A percentile compares a stretch with the other conserved stretches of the same genome.
These are phyloP conservation scores for Citrus trifoliata DNA, from an alignment of 345 rosid species.

Conservation along the genomic window DNA sequence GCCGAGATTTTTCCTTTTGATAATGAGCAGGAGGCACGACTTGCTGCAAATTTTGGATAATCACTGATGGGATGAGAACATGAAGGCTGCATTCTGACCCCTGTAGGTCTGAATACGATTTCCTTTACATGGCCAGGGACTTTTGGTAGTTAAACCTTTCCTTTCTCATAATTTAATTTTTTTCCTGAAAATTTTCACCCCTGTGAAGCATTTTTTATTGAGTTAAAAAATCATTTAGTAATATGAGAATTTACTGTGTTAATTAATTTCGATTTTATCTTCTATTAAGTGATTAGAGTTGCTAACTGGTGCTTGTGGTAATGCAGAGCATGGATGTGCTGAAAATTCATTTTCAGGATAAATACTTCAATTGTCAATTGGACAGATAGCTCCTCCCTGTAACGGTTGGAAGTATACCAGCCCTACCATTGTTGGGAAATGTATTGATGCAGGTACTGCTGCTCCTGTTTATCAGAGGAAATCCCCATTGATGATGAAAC, in stretches of 20 bases:
- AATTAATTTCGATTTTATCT: too few species aligned
- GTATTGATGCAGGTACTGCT: too few species aligned
- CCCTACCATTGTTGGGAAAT: too few species aligned
- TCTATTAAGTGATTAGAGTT: too few species aligned
- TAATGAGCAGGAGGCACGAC: conserved; percentile 27
- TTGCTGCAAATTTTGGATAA: conserved; percentile 32
- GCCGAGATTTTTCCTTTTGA: neutral
- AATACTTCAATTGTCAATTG: conserved; percentile 33
- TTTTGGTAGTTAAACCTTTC: conserved; percentile 24
- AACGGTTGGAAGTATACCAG: conserved; percentile 24
- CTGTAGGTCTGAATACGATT: conserved; percentile 39
- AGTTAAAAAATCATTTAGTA: too few species aligned
- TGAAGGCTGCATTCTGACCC: neutral
- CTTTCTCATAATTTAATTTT: neutral
- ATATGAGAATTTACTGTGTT: too few species aligned
- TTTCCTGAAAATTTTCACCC: neutral
- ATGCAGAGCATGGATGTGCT: conserved; percentile 29
- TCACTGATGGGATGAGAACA: conserved; percentile 34
- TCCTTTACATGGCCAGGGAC: conserved; percentile 54
- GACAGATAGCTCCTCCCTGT: conserved; percentile 32
- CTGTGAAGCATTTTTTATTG: too few species aligned
- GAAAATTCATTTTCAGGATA: conserved; percentile 19
- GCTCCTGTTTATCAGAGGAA: too few species aligned
- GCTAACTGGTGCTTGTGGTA: too few species aligned
- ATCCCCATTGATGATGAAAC: too few species aligned